These are phyloP conservation scores for Nothophaeocryptopus gaeumannii DNA, from an alignment of 2,329 filamentous ascomycete genomes.

Conservation along the genomic window DNA sequence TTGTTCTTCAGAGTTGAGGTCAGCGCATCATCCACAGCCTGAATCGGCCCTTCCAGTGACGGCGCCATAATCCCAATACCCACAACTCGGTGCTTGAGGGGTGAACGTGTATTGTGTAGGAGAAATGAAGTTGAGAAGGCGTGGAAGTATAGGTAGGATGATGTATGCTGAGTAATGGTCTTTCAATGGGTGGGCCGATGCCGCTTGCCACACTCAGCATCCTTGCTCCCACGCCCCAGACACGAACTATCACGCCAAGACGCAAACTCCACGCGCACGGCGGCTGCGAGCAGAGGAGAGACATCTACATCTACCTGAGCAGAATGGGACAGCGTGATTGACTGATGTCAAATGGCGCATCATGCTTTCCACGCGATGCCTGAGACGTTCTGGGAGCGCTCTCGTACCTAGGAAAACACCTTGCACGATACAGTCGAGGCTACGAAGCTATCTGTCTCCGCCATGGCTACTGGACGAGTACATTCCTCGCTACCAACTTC, in stretches of 20 bases:
- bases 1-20: conserved; percentile 72
- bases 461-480: conserved; percentile 68
- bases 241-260: too few species aligned
- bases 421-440: background rate
- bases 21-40: conserved; percentile 57
- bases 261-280: too few species aligned
- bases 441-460: conserved; percentile 47
- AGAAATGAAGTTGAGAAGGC: background rate
- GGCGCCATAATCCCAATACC: conserved; percentile 63
- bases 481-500: conserved; percentile 66
- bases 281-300: too few species aligned
- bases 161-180: conserved; percentile 11
- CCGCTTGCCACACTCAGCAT: too few species aligned
- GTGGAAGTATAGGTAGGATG: conserved; percentile 2
- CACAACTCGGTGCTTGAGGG: background rate
- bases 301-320: too few species aligned
- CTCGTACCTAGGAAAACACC: too few species aligned
- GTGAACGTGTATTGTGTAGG: background rate
- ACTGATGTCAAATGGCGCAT: conserved; percentile 4
- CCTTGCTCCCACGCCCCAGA: too few species aligned
- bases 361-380: conserved; percentile 11
- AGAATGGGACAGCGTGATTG: too few species aligned
- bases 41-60: conserved; percentile 68
- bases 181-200: too few species aligned
- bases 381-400: too few species aligned